Evolutionary conservation across 2,329 filamentous ascomycete genomes (phyloP).

Genomic region (Teratosphaeria destructans): DNA sequence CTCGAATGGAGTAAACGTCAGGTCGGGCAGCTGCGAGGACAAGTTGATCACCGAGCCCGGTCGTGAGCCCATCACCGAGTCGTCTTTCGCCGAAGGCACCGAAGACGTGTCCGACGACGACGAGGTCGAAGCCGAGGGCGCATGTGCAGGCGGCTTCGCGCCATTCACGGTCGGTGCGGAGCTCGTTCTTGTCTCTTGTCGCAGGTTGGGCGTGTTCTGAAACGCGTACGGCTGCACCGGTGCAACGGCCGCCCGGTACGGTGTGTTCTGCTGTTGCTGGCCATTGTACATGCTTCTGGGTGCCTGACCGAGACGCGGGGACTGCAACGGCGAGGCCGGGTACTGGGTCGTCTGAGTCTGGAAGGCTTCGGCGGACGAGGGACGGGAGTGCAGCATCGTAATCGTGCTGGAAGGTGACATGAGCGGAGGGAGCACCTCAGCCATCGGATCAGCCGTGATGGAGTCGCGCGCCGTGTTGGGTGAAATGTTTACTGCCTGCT

Average conservation of each 20-base stretch:
- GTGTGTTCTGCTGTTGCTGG: conserved; percentile 25
- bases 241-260: conserved; percentile 32
- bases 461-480: conserved; percentile 4
- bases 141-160: conserved; percentile 28
- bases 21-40: conserved; percentile 42
- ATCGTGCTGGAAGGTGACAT: conserved; percentile 37
- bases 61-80: conserved; percentile 22
- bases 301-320: conserved; percentile 30
- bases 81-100: conserved; percentile 24
- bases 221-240: conserved; percentile 42
- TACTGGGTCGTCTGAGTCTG: conserved; percentile 25
- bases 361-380: conserved; percentile 38
- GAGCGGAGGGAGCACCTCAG: conserved; percentile 38
- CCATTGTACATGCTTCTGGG: conserved; percentile 35
- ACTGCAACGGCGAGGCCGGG: conserved; percentile 20
- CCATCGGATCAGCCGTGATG: conserved; percentile 24
- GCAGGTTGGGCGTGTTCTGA: conserved; percentile 43
- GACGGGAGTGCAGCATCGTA: conserved; percentile 38
- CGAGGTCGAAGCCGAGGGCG: conserved; percentile 37
- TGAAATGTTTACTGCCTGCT: conserved; percentile 4
- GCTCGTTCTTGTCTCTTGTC: conserved; percentile 44
- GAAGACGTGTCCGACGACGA: conserved; percentile 36
- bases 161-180: conserved; percentile 36
- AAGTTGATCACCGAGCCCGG: conserved; percentile 35
- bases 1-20: conserved; percentile 46